Base-by-base conservation (phyloP, 2,329 filamentous ascomycete genomes). In the Colletotrichum incanum region DNA sequence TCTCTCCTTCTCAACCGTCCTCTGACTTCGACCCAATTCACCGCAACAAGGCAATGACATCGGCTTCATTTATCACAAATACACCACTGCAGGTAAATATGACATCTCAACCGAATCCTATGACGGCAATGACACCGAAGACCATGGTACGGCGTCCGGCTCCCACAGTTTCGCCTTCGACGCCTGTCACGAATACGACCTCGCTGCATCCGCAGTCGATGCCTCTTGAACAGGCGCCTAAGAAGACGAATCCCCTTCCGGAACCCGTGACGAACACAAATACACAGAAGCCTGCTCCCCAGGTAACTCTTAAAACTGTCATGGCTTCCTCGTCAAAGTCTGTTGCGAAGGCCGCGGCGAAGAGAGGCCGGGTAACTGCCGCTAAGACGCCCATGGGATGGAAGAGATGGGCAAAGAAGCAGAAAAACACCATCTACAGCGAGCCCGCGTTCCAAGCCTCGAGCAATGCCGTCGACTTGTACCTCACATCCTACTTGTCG, bases 341-440 rank as follows among this genome's bases (percentile, higher is more conserved):
- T 39, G 9, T 14, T 31, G 12, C 34, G 4, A 62, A 39, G 45
- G n/a, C 9, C 12, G 20, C 8, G 18, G 1, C 23, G 9, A 45
- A 20, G 23, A 31, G 14, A 26, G 5, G 14, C 8, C 31, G 16
- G n/a, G 34, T 8, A 41, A 49, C 34, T 12, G 16, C 9, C 11
- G 49, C 47, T 9, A 39, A 39, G 16, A 54, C 16, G 18, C 3
- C 26, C 37, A 1, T 6, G 20, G 61, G 61, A 5, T 64, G 61
- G 47, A 41, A 31, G 26, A 31, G 49, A 43, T 54, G 47, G 61
- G 61, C 61, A 28, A 64, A 20, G 47, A 50, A 37, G 14, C 37
- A 54, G 18, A 64, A 64, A 23, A 43, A 54, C 20, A 0, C 5
- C 12, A 18, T 3, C 12, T 64, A 54, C 37, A 43, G 11, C 23